Evolutionary conservation across 169 alveolate genomes (phyloP).

Genomic region (Ichthyophthirius multifiliis): DNA sequence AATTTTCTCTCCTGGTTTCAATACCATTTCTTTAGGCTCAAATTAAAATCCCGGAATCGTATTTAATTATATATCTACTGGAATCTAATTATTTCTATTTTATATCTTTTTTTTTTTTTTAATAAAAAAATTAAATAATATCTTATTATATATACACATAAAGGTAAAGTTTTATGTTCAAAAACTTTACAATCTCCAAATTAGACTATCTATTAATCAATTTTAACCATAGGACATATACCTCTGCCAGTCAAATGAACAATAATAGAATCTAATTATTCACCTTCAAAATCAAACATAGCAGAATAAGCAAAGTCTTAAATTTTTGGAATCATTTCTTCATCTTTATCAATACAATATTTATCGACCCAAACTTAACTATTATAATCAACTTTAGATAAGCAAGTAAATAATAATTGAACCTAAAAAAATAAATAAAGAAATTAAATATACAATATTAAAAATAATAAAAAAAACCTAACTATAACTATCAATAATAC

Average conservation of each 20-base stretch:
- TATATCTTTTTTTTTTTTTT: conserved; percentile 13
- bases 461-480: conserved; percentile 57
- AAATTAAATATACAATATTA: background rate
- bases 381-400: conserved; percentile 68
- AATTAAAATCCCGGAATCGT: conserved; percentile 78
- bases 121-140: background rate
- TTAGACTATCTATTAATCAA: conserved; percentile 52
- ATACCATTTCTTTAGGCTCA: conserved; percentile 65
- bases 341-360: conserved; percentile 45
- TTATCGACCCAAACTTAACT: conserved; percentile 55
- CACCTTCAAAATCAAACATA: conserved; percentile 58
- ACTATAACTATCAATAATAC: conserved; percentile 72
- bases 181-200: conserved; percentile 80
- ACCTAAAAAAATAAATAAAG: conserved; percentile 15
- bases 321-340: conserved; percentile 48
- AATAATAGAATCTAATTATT: conserved; percentile 59
- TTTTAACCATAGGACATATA: conserved; percentile 70
- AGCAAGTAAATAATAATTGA: conserved; percentile 68
- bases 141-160: background rate
- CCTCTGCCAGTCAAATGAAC: conserved; percentile 80
- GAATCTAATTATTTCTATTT: conserved; percentile 75
- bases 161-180: conserved; percentile 49
- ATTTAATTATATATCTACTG: conserved; percentile 70
- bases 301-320: conserved; percentile 62
- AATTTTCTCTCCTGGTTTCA: no score